A percentile compares a stretch with the other conserved stretches of the same genome.
These are phyloP conservation scores for Mortierella sp. DNA, from an alignment of 371 early-diverging fungal species.

Conservation along the genomic window DNA sequence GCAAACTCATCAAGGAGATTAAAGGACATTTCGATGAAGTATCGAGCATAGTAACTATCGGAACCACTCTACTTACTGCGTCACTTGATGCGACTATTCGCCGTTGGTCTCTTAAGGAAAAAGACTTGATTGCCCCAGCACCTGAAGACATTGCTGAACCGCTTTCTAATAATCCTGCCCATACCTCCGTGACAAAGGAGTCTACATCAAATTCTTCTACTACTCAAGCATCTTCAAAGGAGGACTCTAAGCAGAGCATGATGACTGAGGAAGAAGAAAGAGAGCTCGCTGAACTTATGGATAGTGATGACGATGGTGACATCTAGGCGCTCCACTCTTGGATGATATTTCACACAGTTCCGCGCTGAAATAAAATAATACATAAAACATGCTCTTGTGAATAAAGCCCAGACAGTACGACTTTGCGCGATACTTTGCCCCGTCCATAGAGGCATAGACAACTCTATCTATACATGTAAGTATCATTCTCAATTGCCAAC, in stretches of 20 bases:
- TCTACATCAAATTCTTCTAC: neutral
- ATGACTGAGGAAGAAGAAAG: constrained; percentile 88
- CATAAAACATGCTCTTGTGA: too few relatives aligned
- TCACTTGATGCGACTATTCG: constrained; percentile 86
- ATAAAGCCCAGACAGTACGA: too few relatives aligned
- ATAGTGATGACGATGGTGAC: constrained; percentile 60
- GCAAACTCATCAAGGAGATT: constrained; percentile 72
- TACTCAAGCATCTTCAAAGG: neutral
- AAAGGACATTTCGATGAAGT: constrained; percentile 90
- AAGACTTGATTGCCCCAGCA: constrained; percentile 22
- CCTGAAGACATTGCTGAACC: constrained; percentile 57
- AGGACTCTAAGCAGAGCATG: constrained; percentile 26
- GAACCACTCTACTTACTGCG: constrained; percentile 74
- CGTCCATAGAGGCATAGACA: too few relatives aligned
- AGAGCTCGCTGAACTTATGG: constrained; percentile 85
- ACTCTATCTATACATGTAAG: too few relatives aligned
- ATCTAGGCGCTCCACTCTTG: neutral
- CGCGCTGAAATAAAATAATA: neutral
- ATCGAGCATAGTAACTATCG: constrained; percentile 65
- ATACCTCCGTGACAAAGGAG: constrained; percentile 1
- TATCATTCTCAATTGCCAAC: too few relatives aligned
- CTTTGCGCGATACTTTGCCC: too few relatives aligned
- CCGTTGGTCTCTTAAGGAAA: constrained; percentile 72
- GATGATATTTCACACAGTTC: neutral
- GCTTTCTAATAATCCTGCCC: neutral